Base-by-base conservation (phyloP, 305 asterid genomes). In the Solanum hybrid region DNA sequence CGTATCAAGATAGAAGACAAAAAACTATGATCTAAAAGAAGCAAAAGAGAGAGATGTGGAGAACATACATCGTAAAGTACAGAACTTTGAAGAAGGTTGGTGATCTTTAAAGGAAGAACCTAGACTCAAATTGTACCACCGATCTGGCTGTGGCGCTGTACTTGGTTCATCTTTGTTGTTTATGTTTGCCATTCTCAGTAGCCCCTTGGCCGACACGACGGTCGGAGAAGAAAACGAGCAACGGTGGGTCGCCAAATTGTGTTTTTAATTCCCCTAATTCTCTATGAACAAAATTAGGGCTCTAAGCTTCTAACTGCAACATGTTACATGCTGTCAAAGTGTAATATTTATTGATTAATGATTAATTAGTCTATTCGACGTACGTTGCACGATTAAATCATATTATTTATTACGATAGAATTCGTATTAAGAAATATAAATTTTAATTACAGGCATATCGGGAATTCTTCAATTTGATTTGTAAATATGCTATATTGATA, bases 91-190 rank as follows among this genome's bases (percentile, higher is more conserved):
- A 81, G 99, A 96, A 82, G 95, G 95, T 22, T 93, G 93, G 29
- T 89, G 90, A 41, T 97, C 99, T 91, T 92, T 95, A 94, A 96
- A 97, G 79, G 99, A 96, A 89, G 99, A 94, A 29, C 99, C 99
- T 38, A 97, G 94, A 91, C 93, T 93, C 91, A 97, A 92, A 89
- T 95, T 91, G 93, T 96, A 97, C 99, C 99, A 97, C 20, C 91
- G 98, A 92, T 96, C 99, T 76, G 98, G 91, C 90, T 93, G 93
- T 4, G 99, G 99, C 36, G 96, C 99, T 8, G 97, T 94, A 91
- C 92, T 94, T 22, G 99, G 98, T 89, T 96, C 99, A 37, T 90
- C 92, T 34, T 91, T 92, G 91, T 91, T 93, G 90, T 94, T 96
- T 79, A 92, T 93, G 90, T 94, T 96, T 13, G 96, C 94, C 98